These are phyloP conservation scores for Backusella mclennaniae DNA, from an alignment of 192 early-diverging fungal species.

Conservation along the genomic window DNA sequence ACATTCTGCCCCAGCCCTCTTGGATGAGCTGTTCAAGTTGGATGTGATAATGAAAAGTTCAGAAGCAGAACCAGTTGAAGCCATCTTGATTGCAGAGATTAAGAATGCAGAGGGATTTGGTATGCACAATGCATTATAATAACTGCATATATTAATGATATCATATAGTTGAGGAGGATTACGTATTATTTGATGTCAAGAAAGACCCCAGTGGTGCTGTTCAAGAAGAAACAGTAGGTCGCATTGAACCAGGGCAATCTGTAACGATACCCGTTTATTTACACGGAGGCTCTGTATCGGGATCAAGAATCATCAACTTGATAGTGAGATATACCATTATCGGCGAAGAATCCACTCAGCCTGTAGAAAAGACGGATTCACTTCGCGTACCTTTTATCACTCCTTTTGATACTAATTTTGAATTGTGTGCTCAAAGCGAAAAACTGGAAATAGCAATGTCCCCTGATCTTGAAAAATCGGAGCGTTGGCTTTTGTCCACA, in stretches of 20 bases:
- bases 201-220: slow-evolving; percentile 26
- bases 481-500: slow-evolving; percentile 37
- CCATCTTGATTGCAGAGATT: slow-evolving; percentile 59
- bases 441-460: slow-evolving; percentile 21
- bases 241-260: slow-evolving; percentile 37
- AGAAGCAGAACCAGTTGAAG: slow-evolving; percentile 58
- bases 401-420: slow-evolving; percentile 54
- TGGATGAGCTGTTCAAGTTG: slow-evolving; percentile 68
- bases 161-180: slow-evolving; percentile 21
- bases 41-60: slow-evolving; percentile 61
- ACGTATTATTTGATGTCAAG: slow-evolving; percentile 8
- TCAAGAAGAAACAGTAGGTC: slow-evolving; percentile 38
- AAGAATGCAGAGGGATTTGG: slow-evolving; percentile 44
- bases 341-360: slow-evolving; percentile 31
- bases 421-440: slow-evolving; percentile 33
- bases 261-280: slow-evolving; percentile 31
- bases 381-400: slow-evolving; percentile 52
- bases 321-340: slow-evolving; percentile 42
- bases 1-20: slow-evolving; percentile 59
- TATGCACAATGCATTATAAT: slow-evolving; percentile 12
- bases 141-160: neutral
- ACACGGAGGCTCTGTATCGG: slow-evolving; percentile 18
- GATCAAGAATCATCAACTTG: slow-evolving; percentile 30
- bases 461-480: slow-evolving; percentile 24
- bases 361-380: slow-evolving; percentile 56